Evolutionary conservation across 441 rosid genomes (phyloP).

Genomic region (Jatropha podagrica): DNA sequence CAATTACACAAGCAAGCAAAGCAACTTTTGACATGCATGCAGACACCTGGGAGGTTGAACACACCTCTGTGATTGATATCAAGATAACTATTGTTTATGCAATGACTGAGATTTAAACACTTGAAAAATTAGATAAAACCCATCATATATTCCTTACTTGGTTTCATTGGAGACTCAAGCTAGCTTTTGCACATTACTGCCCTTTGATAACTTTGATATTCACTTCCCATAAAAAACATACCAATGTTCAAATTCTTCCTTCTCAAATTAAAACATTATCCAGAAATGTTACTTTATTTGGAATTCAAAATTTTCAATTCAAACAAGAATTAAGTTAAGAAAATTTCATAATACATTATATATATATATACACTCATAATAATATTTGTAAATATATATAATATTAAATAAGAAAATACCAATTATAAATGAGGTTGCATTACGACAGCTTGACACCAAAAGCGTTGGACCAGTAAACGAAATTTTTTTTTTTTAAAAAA

Average conservation of each 20-base stretch:
- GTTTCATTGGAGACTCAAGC: background rate
- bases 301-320: background rate
- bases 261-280: background rate
- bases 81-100: background rate
- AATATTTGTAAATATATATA: background rate
- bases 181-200: slow-evolving; percentile 1
- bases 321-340: background rate
- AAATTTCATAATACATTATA: background rate
- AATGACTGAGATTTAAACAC: background rate
- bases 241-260: slow-evolving; percentile 3
- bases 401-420: background rate
- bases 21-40: background rate
- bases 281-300: background rate
- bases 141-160: background rate
- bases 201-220: background rate
- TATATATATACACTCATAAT: too few species aligned
- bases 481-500: background rate
- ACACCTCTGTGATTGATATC: background rate
- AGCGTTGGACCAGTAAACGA: background rate
- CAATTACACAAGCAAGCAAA: background rate
- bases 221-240: slow-evolving; percentile 2
- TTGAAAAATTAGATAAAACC: background rate
- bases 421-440: background rate
- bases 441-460: too few species aligned
- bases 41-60: background rate